Evolutionary conservation across 371 early-diverging fungal species (phyloP), one percentile per base, ranked within the genome.

Genomic region (Blakeslea trispora): DNA sequence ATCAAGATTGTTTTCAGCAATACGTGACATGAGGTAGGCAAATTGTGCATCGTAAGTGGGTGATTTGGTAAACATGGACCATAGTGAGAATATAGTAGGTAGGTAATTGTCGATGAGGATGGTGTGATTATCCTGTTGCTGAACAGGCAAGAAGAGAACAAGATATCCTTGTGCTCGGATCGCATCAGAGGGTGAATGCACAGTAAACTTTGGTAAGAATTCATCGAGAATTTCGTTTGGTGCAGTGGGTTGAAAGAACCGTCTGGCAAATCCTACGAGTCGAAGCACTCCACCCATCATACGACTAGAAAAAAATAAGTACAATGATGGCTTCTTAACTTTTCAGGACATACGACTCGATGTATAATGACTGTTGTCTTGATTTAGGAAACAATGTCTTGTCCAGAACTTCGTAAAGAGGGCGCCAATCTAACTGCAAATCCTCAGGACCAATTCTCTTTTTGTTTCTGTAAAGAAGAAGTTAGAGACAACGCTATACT

Each of bases 21-120:
- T 78, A 1, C 84, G 81, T 1, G 86, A 79, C 5, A 95, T 50
- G 14, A 93, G 55, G 18, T 84, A 82, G 18, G 91, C 57, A 42
- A 91, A 86, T 44, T 84, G 81, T 1, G 79, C 70, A 55, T 91
- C 90, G 64, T 77, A 84, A 0, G 75, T 75, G 9, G 71, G 59
- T 11, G 83, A 81, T 34, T 74, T 68, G 2, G 83, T 82, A 18
- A 86, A 69, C 45, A 83, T 74, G 6, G 89, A 84, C 94, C 94
- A 94, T 14, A 94, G 58, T 32, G 87, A 77, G 57, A 93, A 93
- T 10, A 93, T 58, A 1, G 90, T 90, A 17, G 93, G 89, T 23
- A 94, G 61, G 84, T 91, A 93, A n/a, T 71, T 79, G 46, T 84
- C 72, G 1, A 75, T 71, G 35, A 74, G 62, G 42, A 72, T 61